Conservation (phyloP, 2,329 filamentous ascomycete genomes). For the Colletotrichum magnum region DNA sequence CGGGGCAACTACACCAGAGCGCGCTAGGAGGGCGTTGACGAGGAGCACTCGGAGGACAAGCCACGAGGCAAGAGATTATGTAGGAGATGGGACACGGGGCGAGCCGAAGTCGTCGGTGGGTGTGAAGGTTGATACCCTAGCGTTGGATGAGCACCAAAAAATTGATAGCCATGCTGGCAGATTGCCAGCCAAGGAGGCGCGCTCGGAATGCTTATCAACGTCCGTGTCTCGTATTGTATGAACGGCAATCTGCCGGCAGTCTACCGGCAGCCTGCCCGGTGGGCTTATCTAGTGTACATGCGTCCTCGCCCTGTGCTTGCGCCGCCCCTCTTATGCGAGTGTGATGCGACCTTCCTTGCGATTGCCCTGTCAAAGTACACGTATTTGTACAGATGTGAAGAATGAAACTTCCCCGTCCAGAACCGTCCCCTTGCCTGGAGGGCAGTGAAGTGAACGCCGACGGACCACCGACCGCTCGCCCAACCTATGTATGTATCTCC, state of each 20-base stretch:
- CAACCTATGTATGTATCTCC: neutral
- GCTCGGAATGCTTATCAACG: neutral
- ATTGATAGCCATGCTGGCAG: neutral
- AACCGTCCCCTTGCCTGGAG: neutral
- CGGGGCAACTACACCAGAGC: constrained; percentile 72
- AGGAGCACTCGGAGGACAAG: neutral
- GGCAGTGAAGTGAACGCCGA: neutral
- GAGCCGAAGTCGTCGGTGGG: neutral
- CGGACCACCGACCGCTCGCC: neutral
- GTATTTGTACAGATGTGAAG: constrained; percentile 39
- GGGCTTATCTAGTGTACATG: constrained; percentile 39
- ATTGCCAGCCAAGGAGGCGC: neutral
- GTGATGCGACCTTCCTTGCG: constrained; percentile 7
- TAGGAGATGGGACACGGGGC: no score
- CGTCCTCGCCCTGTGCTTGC: constrained; percentile 27
- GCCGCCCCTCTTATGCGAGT: constrained; percentile 25
- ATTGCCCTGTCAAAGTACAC: constrained; percentile 19
- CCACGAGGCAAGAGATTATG: no score
- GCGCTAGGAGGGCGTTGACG: constrained; percentile 17
- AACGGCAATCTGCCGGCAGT: neutral
- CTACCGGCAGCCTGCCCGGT: neutral
- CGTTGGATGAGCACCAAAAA: constrained; percentile 28
- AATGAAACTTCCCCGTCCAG: constrained; percentile 18
- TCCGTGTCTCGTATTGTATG: constrained; percentile 1
- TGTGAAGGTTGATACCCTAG: constrained; percentile 36